Base-by-base conservation (phyloP, 208 protist species). In the Leishmania tropica region DNA sequence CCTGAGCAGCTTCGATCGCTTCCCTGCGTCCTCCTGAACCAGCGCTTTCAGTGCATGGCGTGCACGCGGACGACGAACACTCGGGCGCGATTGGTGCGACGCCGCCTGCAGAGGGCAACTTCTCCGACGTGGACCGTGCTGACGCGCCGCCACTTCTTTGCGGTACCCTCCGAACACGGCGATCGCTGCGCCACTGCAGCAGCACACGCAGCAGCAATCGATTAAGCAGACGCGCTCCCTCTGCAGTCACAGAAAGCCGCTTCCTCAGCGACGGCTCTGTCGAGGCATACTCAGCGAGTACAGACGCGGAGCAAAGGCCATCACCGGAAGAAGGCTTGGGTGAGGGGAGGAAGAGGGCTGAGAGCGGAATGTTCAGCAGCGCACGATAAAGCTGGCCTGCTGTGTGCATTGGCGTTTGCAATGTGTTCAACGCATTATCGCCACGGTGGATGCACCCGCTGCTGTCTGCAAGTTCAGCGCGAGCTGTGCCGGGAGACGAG, bases 311-410 rank as follows among this genome's bases (percentile, higher is more conserved):
- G 24, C 3, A 47, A 53, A 73, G 24, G 21, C 6, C 15, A 11
- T 13, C 64, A n/a, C 37, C 19, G 28, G 40, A 4, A 31, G n/a
- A 45, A 21, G 7, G 2, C 37, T 13, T 31, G n/a, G 62, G 5
- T 45, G 78, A 24, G 24, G 78, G 78, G 8, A 81, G 37, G 53
- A 37, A 82, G 24, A 82, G 79, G 40, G 21, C 31, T 8, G 54
- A 77, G 24, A 81, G 82, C 5, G 90, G 90, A 77, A 93, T 85
- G 81, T 85, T 85, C 28, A 81, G 67, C 73, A 93, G 75, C 1
- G 90, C 90, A 7, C 79, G 72, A 62, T 91, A 91, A 6, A 88
- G 85, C 45, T 85, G 78, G 8, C 51, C 56, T 0, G 75, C 51
- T n/a, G 62, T 70, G 17, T 71, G 78, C 4, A 87, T 76, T 11